Evolutionary conservation across 169 alveolate genomes (phyloP), one percentile per base, ranked within the genome.

Genomic region (Eimeria nieschulzi): DNA sequence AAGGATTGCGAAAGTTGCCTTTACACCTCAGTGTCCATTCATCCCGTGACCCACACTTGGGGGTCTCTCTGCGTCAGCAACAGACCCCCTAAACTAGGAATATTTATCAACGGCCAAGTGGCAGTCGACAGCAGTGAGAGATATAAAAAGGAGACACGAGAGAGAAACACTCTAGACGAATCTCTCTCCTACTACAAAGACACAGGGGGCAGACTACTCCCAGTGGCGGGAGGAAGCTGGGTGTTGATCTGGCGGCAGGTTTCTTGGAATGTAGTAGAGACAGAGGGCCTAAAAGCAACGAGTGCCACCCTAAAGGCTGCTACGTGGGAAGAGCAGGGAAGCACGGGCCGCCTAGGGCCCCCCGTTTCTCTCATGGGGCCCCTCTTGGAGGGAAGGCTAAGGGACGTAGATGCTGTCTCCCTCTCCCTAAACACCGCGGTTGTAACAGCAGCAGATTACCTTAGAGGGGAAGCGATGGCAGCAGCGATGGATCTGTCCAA

Each of bases 251-350:
- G 87, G 87, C 73, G 87, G 17, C 53, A 79, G 59, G 59, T 51
- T 7, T 55, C 87, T 21, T 79, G 87, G 87, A 54, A 21, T 7
- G 73, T 7, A 79, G 54, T 71, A 56, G 73, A 55, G 3, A 25
- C 59, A 23, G 87, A 79, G 9, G 87, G 87, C 56, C 26, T 79
- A 6, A 79, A 8, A 55, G 72, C 73, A 21, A 56, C 23, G 25
- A 79, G 59, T 23, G 87, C 87, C 54, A 79, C 87, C 0, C 59
- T 79, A 19, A 79, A 79, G 73, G 87, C 87, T 25, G 87, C 87
- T 9, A 55, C 59, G 39, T 79, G 87, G 87, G 87, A 54, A 54
- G 87, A 66, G 0, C 53, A 9, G 21, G 72, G 33, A n/a, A 66
- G 8, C 8, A 55, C 26, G 59, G 46, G 46, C 46, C 3, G 46